Evolutionary conservation across 768 basidiomycete genomes (phyloP).

Genomic region (Lactarius quietus): DNA sequence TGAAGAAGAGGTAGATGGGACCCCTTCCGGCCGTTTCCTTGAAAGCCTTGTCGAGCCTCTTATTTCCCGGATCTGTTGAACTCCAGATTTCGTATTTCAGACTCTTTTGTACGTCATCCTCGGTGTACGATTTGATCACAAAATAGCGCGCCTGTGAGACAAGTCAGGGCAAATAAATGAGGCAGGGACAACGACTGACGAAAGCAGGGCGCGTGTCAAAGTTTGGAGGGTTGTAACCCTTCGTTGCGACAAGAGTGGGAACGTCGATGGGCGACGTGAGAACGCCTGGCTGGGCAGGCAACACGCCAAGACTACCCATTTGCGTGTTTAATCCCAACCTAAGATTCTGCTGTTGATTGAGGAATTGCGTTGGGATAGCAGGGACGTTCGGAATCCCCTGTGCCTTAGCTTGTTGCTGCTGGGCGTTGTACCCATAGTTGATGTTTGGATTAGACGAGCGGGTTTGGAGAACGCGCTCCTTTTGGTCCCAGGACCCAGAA

Average conservation of each 20-base stretch:
- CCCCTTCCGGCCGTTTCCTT: slow-evolving; percentile 89
- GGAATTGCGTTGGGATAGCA: slow-evolving; percentile 67
- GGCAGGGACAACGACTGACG: slow-evolving; percentile 42
- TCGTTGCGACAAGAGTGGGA: slow-evolving; percentile 75
- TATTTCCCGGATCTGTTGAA: slow-evolving; percentile 95
- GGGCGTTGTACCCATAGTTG: slow-evolving; percentile 49
- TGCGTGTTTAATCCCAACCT: slow-evolving; percentile 26
- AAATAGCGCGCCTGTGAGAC: slow-evolving; percentile 76
- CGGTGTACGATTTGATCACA: slow-evolving; percentile 98
- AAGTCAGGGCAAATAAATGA: slow-evolving; percentile 17
- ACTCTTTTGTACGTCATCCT: slow-evolving; percentile 98
- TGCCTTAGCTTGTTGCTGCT: slow-evolving; percentile 35
- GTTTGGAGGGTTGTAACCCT: slow-evolving; percentile 86
- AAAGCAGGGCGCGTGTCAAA: slow-evolving; percentile 81
- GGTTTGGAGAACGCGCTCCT: slow-evolving; percentile 52
- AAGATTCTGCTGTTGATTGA: slow-evolving; percentile 44
- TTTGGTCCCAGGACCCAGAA: slow-evolving; percentile 58
- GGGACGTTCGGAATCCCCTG: slow-evolving; percentile 60
- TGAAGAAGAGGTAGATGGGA: slow-evolving; percentile 97
- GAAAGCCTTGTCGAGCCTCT: slow-evolving; percentile 95
- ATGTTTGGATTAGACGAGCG: slow-evolving; percentile 69
- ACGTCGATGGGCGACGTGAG: slow-evolving; percentile 76
- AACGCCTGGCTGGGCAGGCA: slow-evolving; percentile 37
- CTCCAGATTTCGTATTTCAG: slow-evolving; percentile 98
- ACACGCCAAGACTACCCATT: slow-evolving; percentile 40